A percentile compares a stretch with the other conserved stretches of the same genome.
Conservation (phyloP, 768 basidiomycete species). For the Tylopilus subfusipes region DNA sequence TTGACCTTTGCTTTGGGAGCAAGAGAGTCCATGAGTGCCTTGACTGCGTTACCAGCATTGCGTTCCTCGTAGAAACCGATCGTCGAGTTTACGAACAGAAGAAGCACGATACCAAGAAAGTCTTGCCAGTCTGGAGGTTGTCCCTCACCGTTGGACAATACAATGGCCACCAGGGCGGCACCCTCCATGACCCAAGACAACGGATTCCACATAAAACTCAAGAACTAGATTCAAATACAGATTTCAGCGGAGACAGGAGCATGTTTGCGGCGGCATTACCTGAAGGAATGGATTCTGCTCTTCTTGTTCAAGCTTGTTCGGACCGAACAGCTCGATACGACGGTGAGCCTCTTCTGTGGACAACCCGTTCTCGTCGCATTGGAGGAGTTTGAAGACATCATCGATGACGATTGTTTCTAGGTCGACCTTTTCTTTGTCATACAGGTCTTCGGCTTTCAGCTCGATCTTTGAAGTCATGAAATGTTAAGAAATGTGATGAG, state of each 20-base stretch:
- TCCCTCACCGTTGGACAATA: conserved; percentile 86
- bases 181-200: conserved; percentile 99
- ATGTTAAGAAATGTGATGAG: neutral
- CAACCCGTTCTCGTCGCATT: conserved; percentile 84
- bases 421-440: conserved; percentile 99
- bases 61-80: conserved; percentile 99
- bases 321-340: conserved; percentile 91
- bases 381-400: conserved; percentile 94
- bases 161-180: conserved; percentile 91
- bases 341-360: conserved; percentile 67
- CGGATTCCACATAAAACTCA: conserved; percentile 99
- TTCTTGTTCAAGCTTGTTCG: conserved; percentile 89
- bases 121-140: conserved; percentile 94
- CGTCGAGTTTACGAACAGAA: conserved; percentile 89
- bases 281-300: conserved; percentile 91
- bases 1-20: conserved; percentile 96
- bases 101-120: conserved; percentile 92
- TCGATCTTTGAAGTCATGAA: conserved; percentile 51
- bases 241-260: neutral
- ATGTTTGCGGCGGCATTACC: conserved; percentile 36
- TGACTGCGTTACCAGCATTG: conserved; percentile 97
- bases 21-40: conserved; percentile 98
- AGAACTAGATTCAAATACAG: conserved; percentile 48
- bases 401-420: conserved; percentile 95
- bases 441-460: conserved; percentile 88